These are phyloP conservation scores for Achlya hypogyna DNA, from an alignment of 352 stramenopile genomes.

Conservation along the genomic window DNA sequence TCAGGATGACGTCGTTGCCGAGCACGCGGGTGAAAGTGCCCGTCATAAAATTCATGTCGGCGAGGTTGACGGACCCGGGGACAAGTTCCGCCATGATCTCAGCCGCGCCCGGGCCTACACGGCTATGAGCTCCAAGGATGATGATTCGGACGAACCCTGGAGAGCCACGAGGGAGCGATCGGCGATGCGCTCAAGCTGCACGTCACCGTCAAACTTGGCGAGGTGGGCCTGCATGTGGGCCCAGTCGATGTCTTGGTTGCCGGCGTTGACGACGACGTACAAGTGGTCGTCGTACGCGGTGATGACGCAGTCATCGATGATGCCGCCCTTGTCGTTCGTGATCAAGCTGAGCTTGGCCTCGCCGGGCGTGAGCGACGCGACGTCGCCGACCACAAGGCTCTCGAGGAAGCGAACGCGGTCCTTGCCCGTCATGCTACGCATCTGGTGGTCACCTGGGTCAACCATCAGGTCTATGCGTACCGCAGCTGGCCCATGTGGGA, in stretches of 20 bases:
- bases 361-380: conserved; percentile 78
- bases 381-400: conserved; percentile 92
- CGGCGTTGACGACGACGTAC: conserved; percentile 97
- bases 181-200: conserved; percentile 89
- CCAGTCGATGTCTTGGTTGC: conserved; percentile 94
- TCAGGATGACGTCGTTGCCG: conserved; percentile 81
- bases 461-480: conserved; percentile 12
- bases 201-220: conserved; percentile 84
- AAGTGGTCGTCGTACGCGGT: conserved; percentile 91
- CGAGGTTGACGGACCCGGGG: conserved; percentile 81
- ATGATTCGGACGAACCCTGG: conserved; percentile 34
- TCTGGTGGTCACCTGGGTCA: not conserved
- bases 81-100: conserved; percentile 74
- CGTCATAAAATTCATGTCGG: conserved; percentile 95
- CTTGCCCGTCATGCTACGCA: conserved; percentile 75
- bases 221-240: conserved; percentile 87
- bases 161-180: conserved; percentile 93
- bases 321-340: conserved; percentile 93
- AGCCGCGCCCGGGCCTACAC: conserved; percentile 77
- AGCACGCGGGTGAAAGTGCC: conserved; percentile 83
- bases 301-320: conserved; percentile 98
- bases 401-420: conserved; percentile 95
- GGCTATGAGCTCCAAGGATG: not conserved
- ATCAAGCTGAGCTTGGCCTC: conserved; percentile 92
- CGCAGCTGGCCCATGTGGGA: conserved; percentile 97